Conservation (phyloP, 805 yeast species). For the Candida nemodendra region DNA sequence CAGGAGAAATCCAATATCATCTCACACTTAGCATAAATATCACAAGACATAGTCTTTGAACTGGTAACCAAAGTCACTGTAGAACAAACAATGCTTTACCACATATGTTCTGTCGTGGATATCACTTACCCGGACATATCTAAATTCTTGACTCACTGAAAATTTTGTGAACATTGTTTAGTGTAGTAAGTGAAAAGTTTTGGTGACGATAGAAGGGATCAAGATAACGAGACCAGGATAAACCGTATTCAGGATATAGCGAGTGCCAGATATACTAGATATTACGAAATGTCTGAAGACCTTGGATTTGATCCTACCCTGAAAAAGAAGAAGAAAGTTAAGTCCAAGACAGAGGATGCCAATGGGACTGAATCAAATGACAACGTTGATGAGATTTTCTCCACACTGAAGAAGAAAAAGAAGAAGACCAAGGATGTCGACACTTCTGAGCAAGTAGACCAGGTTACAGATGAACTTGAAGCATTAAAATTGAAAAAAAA, state of each 20-base stretch:
- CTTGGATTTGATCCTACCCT: slow-evolving; percentile 73
- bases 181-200: background rate
- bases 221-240: no score
- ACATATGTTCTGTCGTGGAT: no score
- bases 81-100: no score
- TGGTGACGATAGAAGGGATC: background rate
- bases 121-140: no score
- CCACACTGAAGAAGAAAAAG: slow-evolving; percentile 85
- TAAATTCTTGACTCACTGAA: background rate
- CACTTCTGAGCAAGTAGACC: slow-evolving; percentile 38
- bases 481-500: slow-evolving; percentile 76
- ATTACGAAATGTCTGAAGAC: slow-evolving; percentile 33
- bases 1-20: no score
- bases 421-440: slow-evolving; percentile 59
- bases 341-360: slow-evolving; percentile 34
- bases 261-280: background rate
- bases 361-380: slow-evolving; percentile 39
- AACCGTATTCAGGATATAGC: background rate
- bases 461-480: slow-evolving; percentile 58
- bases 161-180: background rate
- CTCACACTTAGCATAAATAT: no score
- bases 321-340: slow-evolving; percentile 75
- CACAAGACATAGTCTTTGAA: no score
- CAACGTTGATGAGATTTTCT: slow-evolving; percentile 61
- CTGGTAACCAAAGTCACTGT: no score